Evolutionary conservation across 768 basidiomycete genomes (phyloP).

Genomic region (Suillus weaverae): DNA sequence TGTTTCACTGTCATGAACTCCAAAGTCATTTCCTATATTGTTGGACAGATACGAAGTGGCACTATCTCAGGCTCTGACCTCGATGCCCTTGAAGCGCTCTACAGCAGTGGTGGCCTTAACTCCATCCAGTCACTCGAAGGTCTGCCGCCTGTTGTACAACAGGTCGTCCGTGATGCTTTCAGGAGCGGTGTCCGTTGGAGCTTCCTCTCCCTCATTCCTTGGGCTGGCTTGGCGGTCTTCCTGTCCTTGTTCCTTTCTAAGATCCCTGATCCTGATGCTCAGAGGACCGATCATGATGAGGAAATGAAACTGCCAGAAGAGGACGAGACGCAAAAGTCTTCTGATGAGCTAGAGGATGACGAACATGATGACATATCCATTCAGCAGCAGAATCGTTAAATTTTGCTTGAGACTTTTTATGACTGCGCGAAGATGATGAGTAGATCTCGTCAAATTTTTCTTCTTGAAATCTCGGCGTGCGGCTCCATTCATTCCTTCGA

Average conservation of each 20-base stretch:
- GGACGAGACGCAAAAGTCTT: neutral
- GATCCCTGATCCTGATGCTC: conserved; percentile 33
- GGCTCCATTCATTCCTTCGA: neutral
- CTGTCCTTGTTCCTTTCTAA: conserved; percentile 39
- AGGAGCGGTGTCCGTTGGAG: conserved; percentile 40
- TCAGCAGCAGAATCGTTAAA: neutral
- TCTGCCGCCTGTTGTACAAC: conserved; percentile 37
- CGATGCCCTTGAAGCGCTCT: conserved; percentile 22
- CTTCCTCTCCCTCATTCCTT: conserved; percentile 51
- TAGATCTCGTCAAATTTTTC: neutral
- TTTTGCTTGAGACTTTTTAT: neutral
- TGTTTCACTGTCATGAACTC: conserved; percentile 48
- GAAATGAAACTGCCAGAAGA: neutral
- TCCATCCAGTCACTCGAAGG: conserved; percentile 38
- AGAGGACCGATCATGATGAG: neutral
- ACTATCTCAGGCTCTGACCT: conserved; percentile 32
- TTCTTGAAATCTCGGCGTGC: neutral
- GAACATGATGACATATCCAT: neutral
- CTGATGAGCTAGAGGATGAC: neutral
- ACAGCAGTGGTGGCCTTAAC: conserved; percentile 27
- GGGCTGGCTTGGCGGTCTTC: conserved; percentile 39
- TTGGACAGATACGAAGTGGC: conserved; percentile 24
- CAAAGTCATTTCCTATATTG: conserved; percentile 40
- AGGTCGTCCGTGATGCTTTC: conserved; percentile 42
- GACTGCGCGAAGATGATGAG: neutral